Percentiles rank a stretch among this genome's conserved stretches.
Evolutionary conservation across 2,329 filamentous ascomycete genomes (phyloP).

Genomic region (Diatrype stigma): DNA sequence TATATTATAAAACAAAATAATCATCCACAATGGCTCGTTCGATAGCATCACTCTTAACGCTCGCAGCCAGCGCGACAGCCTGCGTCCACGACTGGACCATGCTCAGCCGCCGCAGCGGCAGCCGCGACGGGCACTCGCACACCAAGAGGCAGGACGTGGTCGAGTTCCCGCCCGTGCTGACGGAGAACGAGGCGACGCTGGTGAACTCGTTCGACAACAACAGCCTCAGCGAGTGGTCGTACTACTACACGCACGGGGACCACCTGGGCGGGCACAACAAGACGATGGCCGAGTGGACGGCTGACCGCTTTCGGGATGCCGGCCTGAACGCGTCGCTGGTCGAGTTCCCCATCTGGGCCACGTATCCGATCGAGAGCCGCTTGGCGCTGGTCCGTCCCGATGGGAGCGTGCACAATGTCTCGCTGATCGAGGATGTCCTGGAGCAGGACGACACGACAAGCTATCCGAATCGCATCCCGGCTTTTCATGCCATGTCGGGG

Average conservation of each 20-base stretch:
- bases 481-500: slow-evolving; percentile 6
- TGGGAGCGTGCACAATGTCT: slow-evolving; percentile 5
- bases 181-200: slow-evolving; percentile 5
- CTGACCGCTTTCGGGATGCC: slow-evolving; percentile 1
- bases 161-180: slow-evolving; percentile 3
- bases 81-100: slow-evolving; percentile 5
- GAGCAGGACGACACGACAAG: slow-evolving; percentile 4
- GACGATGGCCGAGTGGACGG: slow-evolving; percentile 7
- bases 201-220: slow-evolving; percentile 8
- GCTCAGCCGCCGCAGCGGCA: slow-evolving; percentile 1
- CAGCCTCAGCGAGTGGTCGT: slow-evolving; percentile 5
- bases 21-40: not conserved
- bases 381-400: slow-evolving; percentile 4
- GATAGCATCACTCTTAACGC: not conserved
- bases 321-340: slow-evolving; percentile 3
- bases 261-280: slow-evolving; percentile 5
- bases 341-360: slow-evolving; percentile 6
- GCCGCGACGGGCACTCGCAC: not conserved
- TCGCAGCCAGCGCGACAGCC: not conserved
- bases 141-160: slow-evolving; percentile 2
- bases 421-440: slow-evolving; percentile 4
- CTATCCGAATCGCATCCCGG: slow-evolving; percentile 6
- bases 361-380: slow-evolving; percentile 5
- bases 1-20: not conserved
- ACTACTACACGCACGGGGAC: slow-evolving; percentile 8